Conservation (phyloP, 164 flowering plant species). For the Vitis rotundifolia region DNA sequence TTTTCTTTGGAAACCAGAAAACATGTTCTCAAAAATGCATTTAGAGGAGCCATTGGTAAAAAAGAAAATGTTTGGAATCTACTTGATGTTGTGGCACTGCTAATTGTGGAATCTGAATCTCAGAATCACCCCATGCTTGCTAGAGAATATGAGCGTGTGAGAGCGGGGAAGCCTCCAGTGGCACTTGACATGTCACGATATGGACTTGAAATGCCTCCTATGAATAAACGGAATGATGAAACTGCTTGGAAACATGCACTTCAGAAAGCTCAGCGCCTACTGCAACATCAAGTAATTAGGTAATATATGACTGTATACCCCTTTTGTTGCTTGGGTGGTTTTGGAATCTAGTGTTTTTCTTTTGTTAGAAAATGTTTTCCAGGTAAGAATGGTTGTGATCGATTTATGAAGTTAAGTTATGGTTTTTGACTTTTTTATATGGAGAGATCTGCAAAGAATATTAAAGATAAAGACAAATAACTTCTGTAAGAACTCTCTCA, state of each 20-base stretch:
- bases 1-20: no score
- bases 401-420: no score
- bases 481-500: no score
- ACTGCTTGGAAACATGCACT: conserved; percentile 80
- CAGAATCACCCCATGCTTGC: conserved; percentile 95
- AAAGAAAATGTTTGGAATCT: background rate
- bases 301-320: conserved; percentile 10
- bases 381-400: no score
- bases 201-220: conserved; percentile 65
- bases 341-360: background rate
- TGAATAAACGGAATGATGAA: conserved; percentile 70
- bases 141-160: conserved; percentile 90
- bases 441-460: no score
- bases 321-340: conserved; percentile 1
- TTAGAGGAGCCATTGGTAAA: background rate
- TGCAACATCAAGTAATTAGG: conserved; percentile 89
- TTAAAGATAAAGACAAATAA: no score
- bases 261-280: conserved; percentile 75
- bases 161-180: conserved; percentile 84
- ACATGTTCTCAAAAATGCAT: no score
- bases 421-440: no score
- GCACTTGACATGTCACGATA: conserved; percentile 72
- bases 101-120: conserved; percentile 13
- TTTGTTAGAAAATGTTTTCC: background rate
- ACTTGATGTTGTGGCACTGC: background rate